phyloP scores from a whole-genome alignment of 192 early-diverging fungal species.

The Polychytrium aggregatum region DNA sequence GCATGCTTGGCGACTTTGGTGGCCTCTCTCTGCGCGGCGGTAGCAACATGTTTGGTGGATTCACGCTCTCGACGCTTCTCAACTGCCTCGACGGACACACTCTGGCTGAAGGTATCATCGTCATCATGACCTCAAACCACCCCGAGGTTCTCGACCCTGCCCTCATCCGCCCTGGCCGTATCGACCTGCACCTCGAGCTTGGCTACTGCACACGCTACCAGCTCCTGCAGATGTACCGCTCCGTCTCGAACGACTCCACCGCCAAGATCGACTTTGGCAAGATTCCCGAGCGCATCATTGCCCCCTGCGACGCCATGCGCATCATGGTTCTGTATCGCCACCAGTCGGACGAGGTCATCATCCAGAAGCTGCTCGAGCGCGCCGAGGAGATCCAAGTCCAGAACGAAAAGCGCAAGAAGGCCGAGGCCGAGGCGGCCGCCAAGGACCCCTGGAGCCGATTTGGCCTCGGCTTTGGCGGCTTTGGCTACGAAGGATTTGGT shows the following conservation, averaged over 20 bases:
- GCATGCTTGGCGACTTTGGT: constrained; percentile 12
- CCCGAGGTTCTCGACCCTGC: constrained; percentile 47
- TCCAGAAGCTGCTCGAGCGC: too few species aligned
- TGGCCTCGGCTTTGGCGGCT: too few species aligned
- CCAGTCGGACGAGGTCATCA: constrained; percentile 1
- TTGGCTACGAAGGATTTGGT: too few species aligned
- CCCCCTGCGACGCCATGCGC: constrained; percentile 53
- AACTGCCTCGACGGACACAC: too few species aligned
- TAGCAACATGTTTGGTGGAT: constrained; percentile 11
- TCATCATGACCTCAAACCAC: constrained; percentile 60
- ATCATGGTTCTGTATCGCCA: constrained; percentile 43
- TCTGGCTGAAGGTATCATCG: constrained; percentile 36
- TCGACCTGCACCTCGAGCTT: constrained; percentile 52
- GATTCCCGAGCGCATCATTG: constrained; percentile 40
- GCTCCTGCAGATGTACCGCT: constrained; percentile 35
- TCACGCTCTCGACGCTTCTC: constrained; percentile 33
- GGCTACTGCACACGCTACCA: constrained; percentile 52
- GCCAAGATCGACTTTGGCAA: constrained; percentile 12
- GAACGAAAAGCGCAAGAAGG: too few species aligned
- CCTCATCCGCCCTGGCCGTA: too few species aligned
- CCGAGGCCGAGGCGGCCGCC: too few species aligned
- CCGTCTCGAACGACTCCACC: constrained; percentile 23
- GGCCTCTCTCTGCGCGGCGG: constrained; percentile 9
- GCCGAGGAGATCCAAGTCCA: too few species aligned
- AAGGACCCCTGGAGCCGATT: too few species aligned